Percentiles rank a stretch among this genome's conserved stretches.
phyloP scores from a whole-genome alignment of 106 monocot species.

The Platanthera zijinensis region DNA sequence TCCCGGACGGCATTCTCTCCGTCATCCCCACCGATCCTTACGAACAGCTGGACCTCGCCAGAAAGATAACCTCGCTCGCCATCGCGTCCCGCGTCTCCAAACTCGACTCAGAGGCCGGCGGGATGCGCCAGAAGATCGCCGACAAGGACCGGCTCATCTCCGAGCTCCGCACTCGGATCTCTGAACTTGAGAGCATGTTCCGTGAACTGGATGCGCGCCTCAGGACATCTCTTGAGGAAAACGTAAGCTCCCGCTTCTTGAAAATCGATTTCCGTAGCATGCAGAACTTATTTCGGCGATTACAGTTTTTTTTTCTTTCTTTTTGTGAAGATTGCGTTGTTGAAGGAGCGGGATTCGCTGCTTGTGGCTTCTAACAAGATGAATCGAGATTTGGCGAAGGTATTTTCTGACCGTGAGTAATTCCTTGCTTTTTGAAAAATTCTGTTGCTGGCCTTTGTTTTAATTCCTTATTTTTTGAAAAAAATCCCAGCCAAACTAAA shows the following conservation, averaged over 20 bases:
- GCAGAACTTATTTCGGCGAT: neutral
- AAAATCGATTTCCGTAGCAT: neutral
- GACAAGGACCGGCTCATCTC: conserved; percentile 48
- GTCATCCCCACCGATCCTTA: conserved; percentile 78
- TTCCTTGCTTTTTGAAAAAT: too few relatives aligned
- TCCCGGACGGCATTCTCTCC: conserved; percentile 65
- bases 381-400: conserved; percentile 69
- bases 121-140: conserved; percentile 30
- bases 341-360: conserved; percentile 54
- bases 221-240: conserved; percentile 39
- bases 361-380: conserved; percentile 42
- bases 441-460: too few relatives aligned
- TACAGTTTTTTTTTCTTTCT: neutral
- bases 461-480: too few relatives aligned
- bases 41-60: conserved; percentile 71
- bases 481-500: too few relatives aligned
- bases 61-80: conserved; percentile 85
- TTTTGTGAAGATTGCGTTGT: conserved; percentile 40
- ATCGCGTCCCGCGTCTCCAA: conserved; percentile 68
- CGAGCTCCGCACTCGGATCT: conserved; percentile 41
- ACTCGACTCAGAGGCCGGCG: conserved; percentile 46
- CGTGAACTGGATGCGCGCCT: conserved; percentile 41
- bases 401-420: too few relatives aligned
- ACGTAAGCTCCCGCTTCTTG: conserved; percentile 28
- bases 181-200: conserved; percentile 24